Base-by-base conservation (phyloP, 306 rosid species). In the Vicia faba region DNA sequence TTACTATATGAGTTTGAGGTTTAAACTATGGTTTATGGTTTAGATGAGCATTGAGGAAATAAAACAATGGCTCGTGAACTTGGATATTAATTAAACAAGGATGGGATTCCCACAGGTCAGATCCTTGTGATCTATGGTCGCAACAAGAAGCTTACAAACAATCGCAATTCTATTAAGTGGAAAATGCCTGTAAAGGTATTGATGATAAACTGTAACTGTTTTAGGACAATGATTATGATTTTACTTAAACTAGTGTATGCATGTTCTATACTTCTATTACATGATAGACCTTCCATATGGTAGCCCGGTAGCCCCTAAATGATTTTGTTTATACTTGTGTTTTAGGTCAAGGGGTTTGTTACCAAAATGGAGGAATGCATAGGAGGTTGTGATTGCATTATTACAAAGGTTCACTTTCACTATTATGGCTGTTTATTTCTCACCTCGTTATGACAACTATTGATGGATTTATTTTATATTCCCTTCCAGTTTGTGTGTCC, bases 341-440 rank as follows among this genome's bases (percentile, higher is more conserved):
- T 64, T 61, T 69, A 95, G 99, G 95, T 95, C 69, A 90, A 85
- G 79, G 99, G 99, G 14, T 95, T 90, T 73, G 91, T 95, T 74
- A 88, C 88, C 45, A 86, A 95, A 82, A 95, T 95, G 88, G 99
- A 95, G 79, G 91, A 90, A 69, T 87, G 99, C 85, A 95, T 95
- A 83, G 85, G 85, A 70, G 85, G 79, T 40, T 79, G 83, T 73
- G 83, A 79, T 68, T 79, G 83, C 72, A 46, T 79, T 53, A 79
- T 79, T 54, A 78, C 82, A 67, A 78, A 78, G 82, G 82, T 78
- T 54, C 0, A 70, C 12, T 70, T 50, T 35, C 40, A 5, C 10
- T 19, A 35, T 29, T 19, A 8, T 5, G 40, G 10, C 61, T 40
- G 9, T 28, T 48, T 5, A 49, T 38, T 38, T 35, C 39, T 29